A percentile compares a stretch with the other conserved stretches of the same genome.
Conservation (phyloP, 2,329 filamentous ascomycete species). For the Xylaria sp. region DNA sequence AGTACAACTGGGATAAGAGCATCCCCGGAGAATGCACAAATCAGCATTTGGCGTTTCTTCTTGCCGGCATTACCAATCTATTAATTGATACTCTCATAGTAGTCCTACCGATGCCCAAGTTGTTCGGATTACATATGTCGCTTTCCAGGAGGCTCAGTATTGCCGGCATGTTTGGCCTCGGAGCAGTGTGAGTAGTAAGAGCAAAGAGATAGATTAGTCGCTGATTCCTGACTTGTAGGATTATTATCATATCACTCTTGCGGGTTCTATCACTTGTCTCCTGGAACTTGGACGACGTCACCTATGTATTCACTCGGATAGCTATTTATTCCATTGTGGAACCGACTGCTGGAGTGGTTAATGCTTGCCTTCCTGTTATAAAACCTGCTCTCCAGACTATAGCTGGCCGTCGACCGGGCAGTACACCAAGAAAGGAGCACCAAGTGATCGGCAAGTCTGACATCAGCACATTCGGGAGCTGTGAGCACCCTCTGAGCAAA, state of each 20-base stretch:
- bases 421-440: too few species aligned
- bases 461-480: too few species aligned
- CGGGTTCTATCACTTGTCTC: not conserved
- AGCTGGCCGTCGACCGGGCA: too few species aligned
- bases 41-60: not conserved
- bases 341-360: not conserved
- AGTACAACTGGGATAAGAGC: slow-evolving; percentile 2
- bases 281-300: not conserved
- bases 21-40: not conserved
- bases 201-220: not conserved
- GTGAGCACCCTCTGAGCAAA: too few species aligned
- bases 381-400: not conserved
- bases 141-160: not conserved
- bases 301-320: not conserved
- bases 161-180: not conserved
- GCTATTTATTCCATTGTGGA: slow-evolving; percentile 5
- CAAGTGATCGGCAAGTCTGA: too few species aligned
- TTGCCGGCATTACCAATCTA: not conserved
- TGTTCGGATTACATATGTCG: not conserved
- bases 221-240: not conserved
- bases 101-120: not conserved
- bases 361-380: not conserved
- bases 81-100: not conserved
- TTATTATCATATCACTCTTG: not conserved
- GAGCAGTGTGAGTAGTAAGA: not conserved